These are phyloP conservation scores for Didymella sp. DNA, from an alignment of 2,329 filamentous ascomycete genomes.

Conservation along the genomic window DNA sequence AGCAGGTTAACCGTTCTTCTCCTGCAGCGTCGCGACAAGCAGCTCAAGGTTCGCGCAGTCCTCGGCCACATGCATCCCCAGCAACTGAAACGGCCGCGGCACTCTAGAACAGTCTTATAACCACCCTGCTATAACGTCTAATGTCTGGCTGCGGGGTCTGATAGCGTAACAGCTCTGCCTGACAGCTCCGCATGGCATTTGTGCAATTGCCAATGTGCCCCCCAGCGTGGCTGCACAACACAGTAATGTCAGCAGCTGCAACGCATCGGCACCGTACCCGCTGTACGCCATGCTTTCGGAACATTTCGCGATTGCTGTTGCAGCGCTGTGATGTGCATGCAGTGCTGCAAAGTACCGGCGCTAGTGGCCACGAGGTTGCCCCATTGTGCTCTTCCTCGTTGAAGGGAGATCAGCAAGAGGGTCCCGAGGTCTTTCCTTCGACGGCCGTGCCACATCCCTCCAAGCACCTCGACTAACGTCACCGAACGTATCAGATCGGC, in stretches of 20 bases:
- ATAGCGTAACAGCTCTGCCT: slow-evolving; percentile 4
- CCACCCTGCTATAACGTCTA: slow-evolving; percentile 10
- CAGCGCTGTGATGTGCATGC: slow-evolving; percentile 13
- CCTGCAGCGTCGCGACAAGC: background rate
- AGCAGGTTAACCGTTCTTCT: slow-evolving; percentile 2
- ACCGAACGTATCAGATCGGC: slow-evolving; percentile 3
- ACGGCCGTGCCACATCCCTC: slow-evolving; percentile 6
- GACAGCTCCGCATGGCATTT: slow-evolving; percentile 11
- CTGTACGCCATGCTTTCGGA: slow-evolving; percentile 3
- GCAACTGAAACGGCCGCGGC: slow-evolving; percentile 20
- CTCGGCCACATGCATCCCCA: slow-evolving; percentile 14
- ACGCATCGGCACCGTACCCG: background rate
- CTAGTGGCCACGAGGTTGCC: slow-evolving; percentile 18
- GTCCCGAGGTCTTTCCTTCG: background rate
- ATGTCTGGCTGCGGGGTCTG: slow-evolving; percentile 14
- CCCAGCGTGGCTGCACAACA: background rate
- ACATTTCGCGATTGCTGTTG: slow-evolving; percentile 7
- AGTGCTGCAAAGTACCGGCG: slow-evolving; percentile 13
- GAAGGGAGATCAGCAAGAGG: slow-evolving; percentile 15
- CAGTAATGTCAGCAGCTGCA: background rate
- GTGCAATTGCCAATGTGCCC: slow-evolving; percentile 2
- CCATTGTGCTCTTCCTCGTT: slow-evolving; percentile 1
- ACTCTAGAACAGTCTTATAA: slow-evolving; percentile 17
- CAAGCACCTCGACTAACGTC: slow-evolving; percentile 1
- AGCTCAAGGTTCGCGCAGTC: slow-evolving; percentile 11